Evolutionary conservation across 176 grass and related monocot species (phyloP).

Genomic region (Avena eriantha): DNA sequence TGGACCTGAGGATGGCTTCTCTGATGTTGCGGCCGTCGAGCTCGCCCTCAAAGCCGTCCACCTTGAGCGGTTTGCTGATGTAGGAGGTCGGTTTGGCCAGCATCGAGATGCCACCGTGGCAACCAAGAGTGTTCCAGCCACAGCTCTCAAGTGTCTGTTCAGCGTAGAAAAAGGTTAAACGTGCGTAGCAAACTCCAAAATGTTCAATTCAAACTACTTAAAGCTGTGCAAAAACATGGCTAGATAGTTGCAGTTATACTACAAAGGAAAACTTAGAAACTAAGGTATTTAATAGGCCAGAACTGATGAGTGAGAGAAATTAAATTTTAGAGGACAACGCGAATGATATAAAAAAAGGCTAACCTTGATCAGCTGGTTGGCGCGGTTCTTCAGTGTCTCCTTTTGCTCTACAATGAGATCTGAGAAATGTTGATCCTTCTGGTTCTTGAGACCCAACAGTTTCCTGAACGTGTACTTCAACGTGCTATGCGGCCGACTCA

Average conservation of each 20-base stretch:
- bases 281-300: not conserved
- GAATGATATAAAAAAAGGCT: not conserved
- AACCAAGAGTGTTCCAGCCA: slow-evolving; percentile 66
- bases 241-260: not conserved
- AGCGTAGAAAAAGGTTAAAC: not conserved
- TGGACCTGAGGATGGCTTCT: slow-evolving; percentile 75
- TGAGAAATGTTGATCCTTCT: slow-evolving; percentile 58
- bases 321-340: not conserved
- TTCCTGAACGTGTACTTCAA: slow-evolving; percentile 84
- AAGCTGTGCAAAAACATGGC: not conserved
- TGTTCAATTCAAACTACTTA: not conserved
- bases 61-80: slow-evolving; percentile 66
- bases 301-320: not conserved
- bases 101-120: slow-evolving; percentile 75
- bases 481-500: slow-evolving; percentile 77
- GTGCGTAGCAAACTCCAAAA: not conserved
- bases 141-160: slow-evolving; percentile 76
- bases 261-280: not conserved
- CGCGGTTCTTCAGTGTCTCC: slow-evolving; percentile 58
- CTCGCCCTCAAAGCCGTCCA: slow-evolving; percentile 53
- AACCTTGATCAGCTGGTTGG: slow-evolving; percentile 62
- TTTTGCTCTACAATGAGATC: slow-evolving; percentile 64
- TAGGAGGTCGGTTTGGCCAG: slow-evolving; percentile 76
- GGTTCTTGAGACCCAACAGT: slow-evolving; percentile 70
- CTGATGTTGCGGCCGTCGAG: slow-evolving; percentile 70